Conservation (phyloP, 1,139 yeast species). For the Candida tetrigidarum region DNA sequence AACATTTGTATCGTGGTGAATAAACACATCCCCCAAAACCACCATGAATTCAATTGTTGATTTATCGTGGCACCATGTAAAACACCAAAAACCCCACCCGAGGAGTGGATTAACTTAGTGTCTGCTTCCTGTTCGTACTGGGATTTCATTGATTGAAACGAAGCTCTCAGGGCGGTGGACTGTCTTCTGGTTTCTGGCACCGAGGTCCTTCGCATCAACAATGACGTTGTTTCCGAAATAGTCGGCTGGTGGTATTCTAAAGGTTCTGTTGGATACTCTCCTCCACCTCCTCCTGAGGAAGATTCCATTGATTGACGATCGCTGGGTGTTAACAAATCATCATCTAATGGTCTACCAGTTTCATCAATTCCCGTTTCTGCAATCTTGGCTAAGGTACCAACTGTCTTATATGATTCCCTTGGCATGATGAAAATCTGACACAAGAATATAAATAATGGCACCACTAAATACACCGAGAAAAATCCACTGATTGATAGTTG, state of each 20-base stretch:
- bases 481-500: constrained; percentile 50
- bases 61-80: constrained; percentile 67
- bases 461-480: constrained; percentile 66
- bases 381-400: constrained; percentile 67
- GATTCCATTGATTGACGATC: constrained; percentile 25
- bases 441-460: constrained; percentile 72
- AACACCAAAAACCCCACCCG: constrained; percentile 86
- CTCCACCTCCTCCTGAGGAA: too few species aligned
- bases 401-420: constrained; percentile 68
- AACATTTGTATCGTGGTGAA: constrained; percentile 90
- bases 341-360: constrained; percentile 52
- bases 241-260: constrained; percentile 34
- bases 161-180: constrained; percentile 40
- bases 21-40: constrained; percentile 78
- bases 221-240: constrained; percentile 45
- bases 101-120: constrained; percentile 50
- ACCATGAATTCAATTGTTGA: constrained; percentile 70
- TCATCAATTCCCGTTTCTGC: constrained; percentile 76
- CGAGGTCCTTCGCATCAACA: constrained; percentile 41
- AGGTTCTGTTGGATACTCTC: constrained; percentile 6
- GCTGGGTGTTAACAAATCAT: constrained; percentile 39
- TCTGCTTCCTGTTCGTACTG: constrained; percentile 71
- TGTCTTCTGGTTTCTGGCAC: constrained; percentile 33
- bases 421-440: constrained; percentile 88
- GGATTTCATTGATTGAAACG: constrained; percentile 50